Percentiles rank a stretch among this genome's conserved stretches.
Evolutionary conservation across 768 basidiomycete species (phyloP).

Genomic region (Cystofilobasidium macerans): DNA sequence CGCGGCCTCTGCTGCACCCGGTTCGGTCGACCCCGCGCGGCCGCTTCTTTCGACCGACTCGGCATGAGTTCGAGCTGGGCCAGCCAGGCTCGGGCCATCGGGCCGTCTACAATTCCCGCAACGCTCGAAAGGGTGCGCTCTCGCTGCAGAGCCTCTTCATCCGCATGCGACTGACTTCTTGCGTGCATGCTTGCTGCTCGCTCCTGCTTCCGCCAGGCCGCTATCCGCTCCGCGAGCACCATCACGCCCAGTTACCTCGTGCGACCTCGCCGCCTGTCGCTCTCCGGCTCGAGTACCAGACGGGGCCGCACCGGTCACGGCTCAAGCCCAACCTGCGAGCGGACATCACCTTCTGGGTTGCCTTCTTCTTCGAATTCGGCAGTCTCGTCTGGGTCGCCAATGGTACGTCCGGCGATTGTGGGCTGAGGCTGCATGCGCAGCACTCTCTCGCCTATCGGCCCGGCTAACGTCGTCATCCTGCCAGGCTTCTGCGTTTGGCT

Average conservation of each 20-base stretch:
- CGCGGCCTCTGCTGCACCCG: no score
- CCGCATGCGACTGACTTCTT: background rate
- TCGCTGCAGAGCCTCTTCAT: background rate
- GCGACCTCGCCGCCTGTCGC: background rate
- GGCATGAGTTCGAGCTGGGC: constrained; percentile 1
- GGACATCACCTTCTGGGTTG: constrained; percentile 22
- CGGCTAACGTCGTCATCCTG: no score
- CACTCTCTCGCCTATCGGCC: no score
- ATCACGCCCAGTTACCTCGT: background rate
- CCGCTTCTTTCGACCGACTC: constrained; percentile 2
- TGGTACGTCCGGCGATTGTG: no score
- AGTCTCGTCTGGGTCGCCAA: constrained; percentile 17
- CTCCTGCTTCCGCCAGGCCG: background rate
- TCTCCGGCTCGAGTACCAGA: constrained; percentile 2
- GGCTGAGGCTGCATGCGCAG: no score
- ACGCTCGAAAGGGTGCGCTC: constrained; percentile 8
- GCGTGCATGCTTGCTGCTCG: background rate
- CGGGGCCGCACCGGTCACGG: background rate
- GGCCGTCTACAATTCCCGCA: constrained; percentile 2
- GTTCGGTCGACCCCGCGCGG: background rate
- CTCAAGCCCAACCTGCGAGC: constrained; percentile 4
- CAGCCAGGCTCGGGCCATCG: background rate
- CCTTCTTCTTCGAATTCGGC: constrained; percentile 14
- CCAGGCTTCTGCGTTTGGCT: constrained; percentile 19
- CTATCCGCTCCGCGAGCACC: constrained; percentile 2